Base-by-base conservation (phyloP, 2,329 filamentous ascomycete genomes). In the Neospermospora avenae region DNA sequence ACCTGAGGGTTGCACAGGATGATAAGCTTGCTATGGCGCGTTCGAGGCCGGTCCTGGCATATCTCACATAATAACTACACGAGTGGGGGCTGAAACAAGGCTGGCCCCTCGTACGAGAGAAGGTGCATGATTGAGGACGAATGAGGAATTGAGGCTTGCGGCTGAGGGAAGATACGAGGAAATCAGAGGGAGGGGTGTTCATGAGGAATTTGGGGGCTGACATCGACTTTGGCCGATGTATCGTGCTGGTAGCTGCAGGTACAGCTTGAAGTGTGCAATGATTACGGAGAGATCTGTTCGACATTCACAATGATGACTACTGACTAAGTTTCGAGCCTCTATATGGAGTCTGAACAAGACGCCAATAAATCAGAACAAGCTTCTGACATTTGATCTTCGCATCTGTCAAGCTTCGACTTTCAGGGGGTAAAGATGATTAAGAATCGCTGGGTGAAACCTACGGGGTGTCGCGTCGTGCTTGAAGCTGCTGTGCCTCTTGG, bases 71-170 rank as follows among this genome's bases (percentile, higher is more conserved):
- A 3, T 22, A 20, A 14, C 25, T 39, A 44, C 44, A 37, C 24
- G 42, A 55, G 44, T 46, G 48, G 56, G 57, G 54, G 57, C 59
- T 57, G 55, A 55, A 52, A 57, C 52, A 37, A 59, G 63, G 63
- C 63, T 63, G 63, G 48, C 60, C 63, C 61, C 20, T 63, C 3
- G 55, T 4, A 34, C 10, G 3, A 7, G 10, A 35, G 18, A 31
- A 16, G 28, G 28, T 4, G 16, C n/a, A 37, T 51, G 46, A 11
- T 34, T 31, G 25, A 20, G 46, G 46, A n/a, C 46, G 14, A 34
- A 51, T 51, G 8, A 11, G 46, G 46, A 4, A 37, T 20, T 14
- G 10, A 14, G 28, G 31, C 3, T 10, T 51, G 46, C 46, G 46
- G 28, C 46, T 51, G 46, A 51, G 10, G 39, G 46, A 4, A 28